Base-by-base conservation (phyloP, 805 yeast genomes). In the Candida sphagnicola region DNA sequence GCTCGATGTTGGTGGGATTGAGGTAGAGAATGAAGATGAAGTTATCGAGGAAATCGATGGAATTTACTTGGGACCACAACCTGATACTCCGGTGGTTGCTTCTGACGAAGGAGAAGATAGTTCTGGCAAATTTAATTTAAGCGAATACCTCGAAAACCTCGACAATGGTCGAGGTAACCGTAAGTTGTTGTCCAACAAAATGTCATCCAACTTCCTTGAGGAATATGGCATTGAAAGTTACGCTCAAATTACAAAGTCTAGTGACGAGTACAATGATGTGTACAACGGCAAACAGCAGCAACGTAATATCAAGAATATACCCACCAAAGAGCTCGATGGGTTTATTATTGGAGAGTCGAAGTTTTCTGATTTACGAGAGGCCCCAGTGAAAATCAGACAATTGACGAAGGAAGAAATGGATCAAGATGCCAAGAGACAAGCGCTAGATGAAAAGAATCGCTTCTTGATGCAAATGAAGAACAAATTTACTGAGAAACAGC, bases 191-290 rank as follows among this genome's bases (percentile, higher is more conserved):
- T 48, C 43, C 10, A 51, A 54, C 26, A 59, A 59, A 34, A 38
- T 62, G 34, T 48, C 61, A 13, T 64, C 57, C 21, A 56, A 62
- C 35, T 52, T 65, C 21, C 46, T 66, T 18, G 63, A 61, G 25
- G 73, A 68, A 37, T 68, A 68, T 44, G 73, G 73, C 1, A 39
- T 68, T 12, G 56, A 46, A 3, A 52, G 56, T 41, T 64, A 62
- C 42, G 34, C 44, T 6, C 57, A 61, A 10, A 56, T 65, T 1
- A 53, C 57, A 2, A 54, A 52, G 24, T 38, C 45, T 4, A 43
- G 49, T 15, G 50, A 53, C 24, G 69, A 65, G 44, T 61, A 60
- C 44, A 54, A 59, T 41, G 56, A 41, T 26, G 8, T 54, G 3
- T 47, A 51, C 31, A 36, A 45, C 23, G 18, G 46, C 19, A 57